Percentiles rank a stretch among this genome's conserved stretches.
Evolutionary conservation across 2,329 filamentous ascomycete genomes (phyloP).

Genomic region (Diplodia intermedia): DNA sequence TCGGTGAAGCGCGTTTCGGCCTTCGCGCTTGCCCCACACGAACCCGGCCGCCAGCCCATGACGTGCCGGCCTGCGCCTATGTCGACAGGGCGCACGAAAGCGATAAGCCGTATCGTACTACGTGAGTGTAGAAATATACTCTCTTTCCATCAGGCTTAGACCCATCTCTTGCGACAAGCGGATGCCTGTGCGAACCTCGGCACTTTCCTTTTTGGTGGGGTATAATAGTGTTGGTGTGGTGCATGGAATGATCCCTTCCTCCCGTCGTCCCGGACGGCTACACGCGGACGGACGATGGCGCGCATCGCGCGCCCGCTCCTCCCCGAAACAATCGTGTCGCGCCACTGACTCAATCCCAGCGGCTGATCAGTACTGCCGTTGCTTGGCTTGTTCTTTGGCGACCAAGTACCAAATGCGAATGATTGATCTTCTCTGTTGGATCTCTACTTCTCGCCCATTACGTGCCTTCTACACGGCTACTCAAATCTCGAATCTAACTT

Average conservation of each 20-base stretch:
- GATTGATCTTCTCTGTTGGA: neutral
- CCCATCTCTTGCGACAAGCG: neutral
- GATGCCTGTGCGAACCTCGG: neutral
- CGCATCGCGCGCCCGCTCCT: neutral
- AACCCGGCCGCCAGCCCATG: neutral
- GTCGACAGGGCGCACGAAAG: constrained; percentile 5
- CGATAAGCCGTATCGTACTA: neutral
- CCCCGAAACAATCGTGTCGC: neutral
- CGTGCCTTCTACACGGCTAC: neutral
- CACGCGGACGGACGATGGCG: neutral
- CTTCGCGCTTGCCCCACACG: neutral
- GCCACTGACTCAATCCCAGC: neutral
- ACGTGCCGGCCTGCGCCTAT: constrained; percentile 1
- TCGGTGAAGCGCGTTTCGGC: neutral
- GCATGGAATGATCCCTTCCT: neutral
- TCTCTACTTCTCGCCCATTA: constrained; percentile 16
- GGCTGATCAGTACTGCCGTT: too few relatives aligned
- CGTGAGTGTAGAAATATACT: neutral
- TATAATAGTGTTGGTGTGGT: neutral
- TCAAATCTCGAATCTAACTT: neutral
- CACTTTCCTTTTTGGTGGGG: constrained; percentile 1
- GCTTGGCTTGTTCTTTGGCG: too few relatives aligned
- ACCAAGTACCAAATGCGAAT: neutral
- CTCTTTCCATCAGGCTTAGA: neutral
- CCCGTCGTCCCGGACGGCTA: neutral